Conservation (phyloP, 169 alveolate species). For the Ichthyophthirius multifiliis region DNA sequence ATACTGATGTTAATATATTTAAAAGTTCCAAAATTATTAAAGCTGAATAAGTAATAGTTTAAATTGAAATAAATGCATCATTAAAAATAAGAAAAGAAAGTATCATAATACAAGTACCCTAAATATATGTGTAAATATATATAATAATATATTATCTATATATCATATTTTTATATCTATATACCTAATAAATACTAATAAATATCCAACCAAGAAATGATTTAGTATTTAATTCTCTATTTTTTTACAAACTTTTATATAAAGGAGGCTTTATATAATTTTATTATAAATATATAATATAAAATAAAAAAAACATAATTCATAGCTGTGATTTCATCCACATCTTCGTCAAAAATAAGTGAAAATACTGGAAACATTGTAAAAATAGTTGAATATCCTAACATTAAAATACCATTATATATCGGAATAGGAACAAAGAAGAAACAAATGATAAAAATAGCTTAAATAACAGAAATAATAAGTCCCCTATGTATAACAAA, state of each 20-base stretch:
- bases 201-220: conserved; percentile 96
- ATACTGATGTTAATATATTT: conserved; percentile 26
- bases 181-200: conserved; percentile 63
- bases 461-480: conserved; percentile 93
- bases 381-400: conserved; percentile 97
- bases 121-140: conserved; percentile 9
- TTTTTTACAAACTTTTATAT: conserved; percentile 91
- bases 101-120: conserved; percentile 95
- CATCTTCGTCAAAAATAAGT: conserved; percentile 92
- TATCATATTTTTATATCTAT: not conserved
- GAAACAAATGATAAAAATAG: conserved; percentile 89
- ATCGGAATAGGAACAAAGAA: conserved; percentile 94
- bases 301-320: not conserved
- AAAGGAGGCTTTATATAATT: conserved; percentile 87
- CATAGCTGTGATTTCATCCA: conserved; percentile 69
- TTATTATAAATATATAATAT: not conserved
- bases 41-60: conserved; percentile 94
- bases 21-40: conserved; percentile 91
- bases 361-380: conserved; percentile 96
- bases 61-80: conserved; percentile 89
- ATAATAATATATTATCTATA: conserved; percentile 10
- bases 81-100: conserved; percentile 90
- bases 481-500: conserved; percentile 96
- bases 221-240: conserved; percentile 93
- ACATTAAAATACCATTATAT: conserved; percentile 94